Evolutionary conservation across 2,329 filamentous ascomycete genomes (phyloP), one percentile per base, ranked within the genome.

Genomic region (Aspergillus flavus): DNA sequence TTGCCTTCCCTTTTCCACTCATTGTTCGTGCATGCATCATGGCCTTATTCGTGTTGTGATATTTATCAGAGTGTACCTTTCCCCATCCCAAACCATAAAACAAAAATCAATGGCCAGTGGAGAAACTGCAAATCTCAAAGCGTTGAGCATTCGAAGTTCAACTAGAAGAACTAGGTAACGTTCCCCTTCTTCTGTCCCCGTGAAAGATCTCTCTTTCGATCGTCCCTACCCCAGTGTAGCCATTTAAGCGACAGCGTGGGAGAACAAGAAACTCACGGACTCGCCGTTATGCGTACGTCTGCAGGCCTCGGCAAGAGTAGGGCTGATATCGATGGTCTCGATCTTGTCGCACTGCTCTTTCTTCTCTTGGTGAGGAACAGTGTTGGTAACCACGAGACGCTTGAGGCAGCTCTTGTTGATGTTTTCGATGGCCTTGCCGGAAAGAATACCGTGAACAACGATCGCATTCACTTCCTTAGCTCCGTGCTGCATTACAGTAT

Each of bases 391-490:
- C 16, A 97, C 93, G 43, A 97, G 82, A 71, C 90, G 89, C 70
- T 87, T 88, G 68, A 96, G 81, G 75, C 88, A 86, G 73, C 91
- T 93, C 69, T 86, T 86, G 79, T 96, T 96, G 72, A 96, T 78
- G 72, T 89, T 93, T 72, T 96, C 90, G 62, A 96, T 94, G 50
- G 94, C 94, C 69, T 91, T 92, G 57, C 93, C 94, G 67, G 90
- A 93, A 58, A 98, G 82, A 63, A 97, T 96, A 41, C 93, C 94
- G 75, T 97, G 94, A 1, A 94, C 97, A 63, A 98, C 95, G 69
- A 98, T 96, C 28, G 95, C 95, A 66, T 96, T 92, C 43, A 96
- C 93, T 75, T 96, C 89, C 69, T 88, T 88, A 1, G 95, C 94
- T 36, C 93, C 92, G 73, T 97, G 90, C 71, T 92, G 86, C 78